Base-by-base conservation (phyloP, 176 grass and related monocot genomes). In the Dactylis glomerata region DNA sequence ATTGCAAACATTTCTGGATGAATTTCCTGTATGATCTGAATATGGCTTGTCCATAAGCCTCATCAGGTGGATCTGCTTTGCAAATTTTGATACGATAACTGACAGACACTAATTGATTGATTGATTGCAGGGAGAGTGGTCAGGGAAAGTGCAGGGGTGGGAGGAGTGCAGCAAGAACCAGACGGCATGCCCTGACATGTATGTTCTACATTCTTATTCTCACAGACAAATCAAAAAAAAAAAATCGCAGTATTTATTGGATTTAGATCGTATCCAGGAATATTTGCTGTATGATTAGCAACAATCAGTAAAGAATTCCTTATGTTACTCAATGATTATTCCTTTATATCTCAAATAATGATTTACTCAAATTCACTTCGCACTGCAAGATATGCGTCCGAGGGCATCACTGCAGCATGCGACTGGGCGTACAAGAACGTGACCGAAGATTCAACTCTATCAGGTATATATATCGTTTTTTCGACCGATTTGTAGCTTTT, bases 391-490 rank as follows among this genome's bases (percentile, higher is more conserved):
- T 94, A 90, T 59, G 92, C 89, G 30, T 73, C 92, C 2, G 89
- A 94, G 80, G 85, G 89, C 63, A 86, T 94, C 58, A 27, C 85
- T 16, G 90, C 87, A 81, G 87, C 89, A 57, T 94, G 92, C 30
- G 62, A 90, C 50, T 94, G 87, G 92, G 92, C 90, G 23, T 90
- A 92, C 68, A 92, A 92, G 75, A 69, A 68, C 28, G 90, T 88
- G 38, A 20, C 57, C 1, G 30, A 88, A 42, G 82, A 82, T 72
- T 73, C 92, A 5, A 52, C 61, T 1, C 51, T 92, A 20, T 19
- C 76, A 69, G 92, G 92, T 65, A 10, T 73, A 45, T 46, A 17
- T 73, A n/a, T n/a, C n/a, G n/a, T n/a, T n/a, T n/a, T n/a, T n/a
- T n/a, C n/a, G n/a, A n/a, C n/a, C n/a, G n/a, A n/a, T n/a, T n/a